Percentiles rank a stretch among this genome's conserved stretches.
Evolutionary conservation across 306 rosid genomes (phyloP).

Genomic region (Astragalus membranaceus): DNA sequence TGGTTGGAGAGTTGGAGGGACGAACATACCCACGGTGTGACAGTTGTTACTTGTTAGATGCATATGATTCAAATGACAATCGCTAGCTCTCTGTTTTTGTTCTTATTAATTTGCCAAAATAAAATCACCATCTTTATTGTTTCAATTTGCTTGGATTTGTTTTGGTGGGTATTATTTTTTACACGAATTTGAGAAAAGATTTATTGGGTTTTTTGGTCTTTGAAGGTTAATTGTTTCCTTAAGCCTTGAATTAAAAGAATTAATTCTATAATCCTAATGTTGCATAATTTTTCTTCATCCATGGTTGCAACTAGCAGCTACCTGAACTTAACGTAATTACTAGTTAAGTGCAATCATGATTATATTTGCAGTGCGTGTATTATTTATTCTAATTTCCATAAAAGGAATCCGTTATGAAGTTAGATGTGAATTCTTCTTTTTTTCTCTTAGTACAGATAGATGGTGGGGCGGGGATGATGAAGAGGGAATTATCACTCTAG

Average conservation of each 20-base stretch:
- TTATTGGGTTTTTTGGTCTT: neutral
- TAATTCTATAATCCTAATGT: slow-evolving; percentile 4
- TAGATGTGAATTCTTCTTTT: neutral
- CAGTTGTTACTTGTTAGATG: slow-evolving; percentile 10
- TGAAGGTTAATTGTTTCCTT: slow-evolving; percentile 7
- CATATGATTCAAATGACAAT: slow-evolving; percentile 4
- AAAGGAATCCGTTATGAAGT: neutral
- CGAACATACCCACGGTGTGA: neutral
- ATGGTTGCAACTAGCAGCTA: neutral
- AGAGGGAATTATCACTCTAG: no score
- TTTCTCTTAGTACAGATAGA: no score
- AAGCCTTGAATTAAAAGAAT: neutral
- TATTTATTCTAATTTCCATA: slow-evolving; percentile 2
- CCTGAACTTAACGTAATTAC: neutral
- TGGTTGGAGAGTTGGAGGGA: neutral
- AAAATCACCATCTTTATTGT: slow-evolving; percentile 1
- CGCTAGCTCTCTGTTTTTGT: slow-evolving; percentile 13
- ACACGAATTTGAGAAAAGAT: neutral
- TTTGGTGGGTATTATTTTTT: neutral
- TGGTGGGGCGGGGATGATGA: no score
- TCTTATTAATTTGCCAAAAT: neutral
- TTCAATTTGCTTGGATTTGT: slow-evolving; percentile 11
- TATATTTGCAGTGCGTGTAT: neutral
- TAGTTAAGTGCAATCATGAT: neutral
- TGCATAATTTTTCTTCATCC: neutral